Evolutionary conservation across 148 eudicot species (phyloP).

Genomic region (Rhododendron simsii): DNA sequence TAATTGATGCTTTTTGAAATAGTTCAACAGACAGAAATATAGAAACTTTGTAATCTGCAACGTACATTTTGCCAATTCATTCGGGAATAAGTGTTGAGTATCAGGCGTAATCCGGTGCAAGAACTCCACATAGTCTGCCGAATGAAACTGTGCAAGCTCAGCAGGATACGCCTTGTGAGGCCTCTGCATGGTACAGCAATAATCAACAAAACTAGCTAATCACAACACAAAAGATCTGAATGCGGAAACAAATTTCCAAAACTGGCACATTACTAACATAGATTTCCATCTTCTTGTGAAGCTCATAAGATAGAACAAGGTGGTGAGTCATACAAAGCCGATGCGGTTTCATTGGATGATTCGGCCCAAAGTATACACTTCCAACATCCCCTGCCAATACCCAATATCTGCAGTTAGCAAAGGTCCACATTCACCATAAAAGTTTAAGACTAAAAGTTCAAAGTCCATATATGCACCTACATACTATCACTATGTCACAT

Average conservation of each 20-base stretch:
- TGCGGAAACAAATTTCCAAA: not conserved
- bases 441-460: not conserved
- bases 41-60: not conserved
- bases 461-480: not conserved
- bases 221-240: not conserved
- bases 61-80: conserved; percentile 74
- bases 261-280: conserved; percentile 48
- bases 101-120: conserved; percentile 89
- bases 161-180: conserved; percentile 96
- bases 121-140: conserved; percentile 93
- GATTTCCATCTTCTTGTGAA: conserved; percentile 93
- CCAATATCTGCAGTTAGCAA: conserved; percentile 15
- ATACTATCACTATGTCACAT: not conserved
- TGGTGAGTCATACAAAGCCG: conserved; percentile 96
- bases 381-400: conserved; percentile 85
- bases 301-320: conserved; percentile 80
- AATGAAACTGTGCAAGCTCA: conserved; percentile 96
- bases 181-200: conserved; percentile 46
- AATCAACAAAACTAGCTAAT: not conserved
- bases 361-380: conserved; percentile 90
- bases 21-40: not conserved
- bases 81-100: conserved; percentile 46
- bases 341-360: conserved; percentile 99
- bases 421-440: not conserved
- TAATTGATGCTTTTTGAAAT: not conserved